A percentile compares a stretch with the other conserved stretches of the same genome.
Evolutionary conservation across 495 filamentous ascomycete species (phyloP).

Genomic region (Poronia punctata): DNA sequence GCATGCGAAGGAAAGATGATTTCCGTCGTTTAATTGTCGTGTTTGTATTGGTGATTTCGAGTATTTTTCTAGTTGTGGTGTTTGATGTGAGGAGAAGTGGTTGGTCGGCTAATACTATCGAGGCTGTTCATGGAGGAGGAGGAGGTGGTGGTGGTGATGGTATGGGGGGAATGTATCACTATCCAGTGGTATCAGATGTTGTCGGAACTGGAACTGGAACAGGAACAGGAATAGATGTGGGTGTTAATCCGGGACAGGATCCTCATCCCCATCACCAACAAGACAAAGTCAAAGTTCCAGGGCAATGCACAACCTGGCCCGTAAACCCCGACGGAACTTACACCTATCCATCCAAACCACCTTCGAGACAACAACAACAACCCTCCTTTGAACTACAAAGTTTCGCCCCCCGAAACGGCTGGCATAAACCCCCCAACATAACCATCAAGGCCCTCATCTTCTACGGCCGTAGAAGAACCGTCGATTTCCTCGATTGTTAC

Average conservation of each 20-base stretch:
- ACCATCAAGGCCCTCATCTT: constrained; percentile 46
- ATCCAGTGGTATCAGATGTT: too few relatives aligned
- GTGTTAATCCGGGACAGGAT: background rate
- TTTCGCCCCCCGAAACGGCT: constrained; percentile 18
- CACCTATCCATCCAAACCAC: constrained; percentile 3
- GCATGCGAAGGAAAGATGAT: too few relatives aligned
- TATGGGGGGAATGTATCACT: too few relatives aligned
- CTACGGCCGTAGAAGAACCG: constrained; percentile 38
- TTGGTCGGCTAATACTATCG: too few relatives aligned
- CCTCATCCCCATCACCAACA: too few relatives aligned
- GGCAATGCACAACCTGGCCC: constrained; percentile 26
- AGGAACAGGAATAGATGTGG: background rate
- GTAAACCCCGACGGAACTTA: constrained; percentile 14
- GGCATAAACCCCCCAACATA: constrained; percentile 36
- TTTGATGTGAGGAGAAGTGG: too few relatives aligned
- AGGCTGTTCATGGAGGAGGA: too few relatives aligned
- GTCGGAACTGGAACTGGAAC: too few relatives aligned
- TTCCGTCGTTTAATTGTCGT: too few relatives aligned
- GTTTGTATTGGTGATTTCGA: too few relatives aligned
- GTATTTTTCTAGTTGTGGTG: too few relatives aligned
- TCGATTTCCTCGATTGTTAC: constrained; percentile 49
- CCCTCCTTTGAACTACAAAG: constrained; percentile 13
- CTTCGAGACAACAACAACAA: background rate
- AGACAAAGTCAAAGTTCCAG: constrained; percentile 7
- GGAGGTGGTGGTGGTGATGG: too few relatives aligned